Conservation (phyloP, 1,284 basidiomycete genomes). For the Blastosporella zonata region DNA sequence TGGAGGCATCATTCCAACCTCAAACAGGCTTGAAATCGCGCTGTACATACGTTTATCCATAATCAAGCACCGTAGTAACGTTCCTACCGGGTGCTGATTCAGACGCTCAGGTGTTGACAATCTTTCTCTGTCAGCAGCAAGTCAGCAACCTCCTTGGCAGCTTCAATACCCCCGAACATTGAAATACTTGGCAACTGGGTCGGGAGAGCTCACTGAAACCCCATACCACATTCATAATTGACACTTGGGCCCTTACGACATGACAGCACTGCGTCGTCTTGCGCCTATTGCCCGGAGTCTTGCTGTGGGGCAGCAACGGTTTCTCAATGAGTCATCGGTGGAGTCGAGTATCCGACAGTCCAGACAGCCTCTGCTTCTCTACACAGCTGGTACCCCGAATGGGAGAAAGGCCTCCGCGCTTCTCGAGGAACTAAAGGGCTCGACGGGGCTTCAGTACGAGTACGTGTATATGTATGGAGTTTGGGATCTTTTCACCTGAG, state of each 20-base stretch:
- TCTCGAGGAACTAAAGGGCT: constrained; percentile 31
- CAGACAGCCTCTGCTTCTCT: constrained; percentile 20
- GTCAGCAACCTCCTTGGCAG: no score
- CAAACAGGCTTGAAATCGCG: no score
- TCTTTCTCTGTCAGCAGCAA: background rate
- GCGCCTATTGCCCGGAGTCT: constrained; percentile 13
- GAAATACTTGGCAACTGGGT: no score
- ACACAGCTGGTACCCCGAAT: constrained; percentile 26
- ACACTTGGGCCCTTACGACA: background rate
- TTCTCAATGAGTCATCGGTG: constrained; percentile 2
- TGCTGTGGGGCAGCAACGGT: constrained; percentile 3
- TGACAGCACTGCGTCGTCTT: constrained; percentile 12
- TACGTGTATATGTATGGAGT: constrained; percentile 19
- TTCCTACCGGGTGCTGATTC: background rate
- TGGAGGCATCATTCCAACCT: no score
- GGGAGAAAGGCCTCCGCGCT: constrained; percentile 28
- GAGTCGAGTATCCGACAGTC: background rate
- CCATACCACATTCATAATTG: background rate
- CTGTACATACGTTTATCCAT: no score
- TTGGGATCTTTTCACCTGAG: no score
- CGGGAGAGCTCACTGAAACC: no score
- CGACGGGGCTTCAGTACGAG: constrained; percentile 30
- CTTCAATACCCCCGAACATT: background rate
- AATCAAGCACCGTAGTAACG: background rate
- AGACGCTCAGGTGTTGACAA: background rate